Conservation (phyloP, 208 protist species). For the Trypanosoma brucei region DNA sequence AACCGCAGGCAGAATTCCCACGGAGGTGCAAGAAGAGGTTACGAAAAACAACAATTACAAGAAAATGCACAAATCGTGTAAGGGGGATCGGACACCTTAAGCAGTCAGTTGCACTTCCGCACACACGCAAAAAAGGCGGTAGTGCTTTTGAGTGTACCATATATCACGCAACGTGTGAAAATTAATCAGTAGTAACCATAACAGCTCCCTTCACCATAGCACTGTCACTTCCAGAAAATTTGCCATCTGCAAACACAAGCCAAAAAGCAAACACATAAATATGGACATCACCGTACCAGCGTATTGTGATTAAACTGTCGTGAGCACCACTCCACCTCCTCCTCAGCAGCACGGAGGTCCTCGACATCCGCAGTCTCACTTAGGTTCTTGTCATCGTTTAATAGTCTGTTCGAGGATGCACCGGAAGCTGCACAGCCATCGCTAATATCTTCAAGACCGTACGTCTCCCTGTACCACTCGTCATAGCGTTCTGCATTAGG, state of each 20-base stretch:
- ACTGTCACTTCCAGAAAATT: neutral
- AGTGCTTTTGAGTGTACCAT: no score
- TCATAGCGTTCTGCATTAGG: slow-evolving; percentile 62
- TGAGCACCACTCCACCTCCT: slow-evolving; percentile 55
- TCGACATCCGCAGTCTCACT: slow-evolving; percentile 33
- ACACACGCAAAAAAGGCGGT: no score
- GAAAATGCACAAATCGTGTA: no score
- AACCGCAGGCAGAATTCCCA: no score
- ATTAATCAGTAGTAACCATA: no score
- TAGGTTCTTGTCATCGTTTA: slow-evolving; percentile 53
- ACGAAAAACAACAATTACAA: no score
- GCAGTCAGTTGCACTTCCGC: no score
- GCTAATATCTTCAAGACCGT: slow-evolving; percentile 58
- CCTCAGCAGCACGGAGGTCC: slow-evolving; percentile 29
- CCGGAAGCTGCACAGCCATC: slow-evolving; percentile 65
- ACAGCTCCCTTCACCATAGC: no score
- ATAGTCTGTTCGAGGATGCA: slow-evolving; percentile 41
- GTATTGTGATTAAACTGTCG: slow-evolving; percentile 59
- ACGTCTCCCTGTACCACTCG: slow-evolving; percentile 74
- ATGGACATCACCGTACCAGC: slow-evolving; percentile 31
- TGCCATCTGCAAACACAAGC: neutral
- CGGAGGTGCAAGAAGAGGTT: no score
- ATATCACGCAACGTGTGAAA: no score
- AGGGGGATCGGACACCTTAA: no score
- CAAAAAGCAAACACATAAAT: neutral